phyloP scores from a whole-genome alignment of 805 yeast genomes.

The Wickerhamomyces canadensis region DNA sequence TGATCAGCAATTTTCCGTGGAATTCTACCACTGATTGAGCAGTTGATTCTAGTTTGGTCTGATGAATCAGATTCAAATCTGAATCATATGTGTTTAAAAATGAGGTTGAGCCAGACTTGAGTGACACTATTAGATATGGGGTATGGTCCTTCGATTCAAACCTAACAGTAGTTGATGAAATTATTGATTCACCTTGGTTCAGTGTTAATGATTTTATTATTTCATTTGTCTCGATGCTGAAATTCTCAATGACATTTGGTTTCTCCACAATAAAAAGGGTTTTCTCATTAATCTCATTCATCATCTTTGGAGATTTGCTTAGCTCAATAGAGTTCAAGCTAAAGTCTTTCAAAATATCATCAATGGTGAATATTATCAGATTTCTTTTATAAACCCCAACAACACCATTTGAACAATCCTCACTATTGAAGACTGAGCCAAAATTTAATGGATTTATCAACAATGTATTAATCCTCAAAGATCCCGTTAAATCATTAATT shows the following conservation, averaged over 20 bases:
- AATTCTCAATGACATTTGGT: constrained; percentile 10
- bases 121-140: constrained; percentile 46
- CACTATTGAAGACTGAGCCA: constrained; percentile 55
- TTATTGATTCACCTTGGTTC: constrained; percentile 8
- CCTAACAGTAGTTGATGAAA: constrained; percentile 11
- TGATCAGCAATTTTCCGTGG: constrained; percentile 56
- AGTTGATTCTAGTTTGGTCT: constrained; percentile 46
- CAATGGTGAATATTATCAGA: constrained; percentile 52
- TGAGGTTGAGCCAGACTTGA: too few relatives aligned
- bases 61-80: constrained; percentile 48
- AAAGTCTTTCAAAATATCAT: constrained; percentile 30
- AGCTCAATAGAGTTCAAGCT: constrained; percentile 36
- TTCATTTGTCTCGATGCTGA: constrained; percentile 11
- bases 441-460: constrained; percentile 28
- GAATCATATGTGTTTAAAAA: constrained; percentile 27
- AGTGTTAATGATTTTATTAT: constrained; percentile 5
- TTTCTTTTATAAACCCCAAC: constrained; percentile 53
- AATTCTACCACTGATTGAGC: constrained; percentile 49
- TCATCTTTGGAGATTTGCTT: constrained; percentile 47
- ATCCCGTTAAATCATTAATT: constrained; percentile 19
- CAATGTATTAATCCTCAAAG: constrained; percentile 25
- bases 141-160: constrained; percentile 23
- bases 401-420: constrained; percentile 56
- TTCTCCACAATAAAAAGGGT: too few relatives aligned
- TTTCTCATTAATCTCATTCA: too few relatives aligned